Base-by-base conservation (phyloP, 169 alveolate genomes). In the Plasmodium knowlesi region DNA sequence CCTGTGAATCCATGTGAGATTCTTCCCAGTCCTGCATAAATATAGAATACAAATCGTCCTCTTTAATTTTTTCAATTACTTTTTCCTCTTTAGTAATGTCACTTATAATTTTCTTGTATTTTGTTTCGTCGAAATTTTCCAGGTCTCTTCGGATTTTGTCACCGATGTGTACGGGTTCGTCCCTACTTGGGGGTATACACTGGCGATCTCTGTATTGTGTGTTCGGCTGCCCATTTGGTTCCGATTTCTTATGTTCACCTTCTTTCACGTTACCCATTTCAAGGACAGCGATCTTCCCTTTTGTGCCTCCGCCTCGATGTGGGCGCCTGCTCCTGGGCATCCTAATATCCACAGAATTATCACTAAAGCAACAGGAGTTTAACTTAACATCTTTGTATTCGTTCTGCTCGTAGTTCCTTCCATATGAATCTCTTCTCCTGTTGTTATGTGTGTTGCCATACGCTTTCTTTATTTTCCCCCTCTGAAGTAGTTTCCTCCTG, bases 21-120 rank as follows among this genome's bases (percentile, higher is more conserved):
- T 91, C 86, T 1, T 82, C 71, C 95, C 95, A 91, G 30, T 91
- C 82, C 25, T 91, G 92, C 95, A 91, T 82, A 91, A 91, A 91
- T 82, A 91, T 91, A 25, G 95, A 67, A 82, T 91, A 91, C 41
- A 91, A 39, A 34, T 91, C 95, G 12, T 91, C 95, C 1, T 91
- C 95, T 82, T 91, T 91, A 8, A 91, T 91, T 81, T 91, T 81
- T 61, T 80, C 95, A 5, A 91, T 91, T 78, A 81, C 95, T 72
- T 91, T 91, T 28, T 91, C 92, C 28, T 91, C 95, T 57, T 82
- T 91, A 1, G 92, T 46, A 28, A 91, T 82, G 72, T 91, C 83
- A 16, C 83, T 91, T 81, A 91, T 82, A 32, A 91, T 32, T 14
- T 82, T 91, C 39, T 91, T 91, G 61, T 91, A 91, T n/a, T 82